Evolutionary conservation across 1,139 yeast genomes (phyloP), one percentile per base, ranked within the genome.

Genomic region (Taphrina pruni): DNA sequence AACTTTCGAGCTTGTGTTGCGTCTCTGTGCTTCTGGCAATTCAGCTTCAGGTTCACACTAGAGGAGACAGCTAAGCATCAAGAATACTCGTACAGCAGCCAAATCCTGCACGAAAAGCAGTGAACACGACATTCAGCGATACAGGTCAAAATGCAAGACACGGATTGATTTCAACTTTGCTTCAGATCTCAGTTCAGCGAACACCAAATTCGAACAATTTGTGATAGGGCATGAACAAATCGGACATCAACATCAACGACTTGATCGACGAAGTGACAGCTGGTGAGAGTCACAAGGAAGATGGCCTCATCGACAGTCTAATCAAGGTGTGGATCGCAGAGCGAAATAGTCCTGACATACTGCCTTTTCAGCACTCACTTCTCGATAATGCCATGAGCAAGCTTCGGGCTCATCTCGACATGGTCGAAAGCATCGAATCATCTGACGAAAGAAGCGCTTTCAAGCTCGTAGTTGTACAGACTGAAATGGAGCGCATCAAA

Each of bases 401-500:
- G 38, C 46, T 70, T 14, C 61, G 43, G 6, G 58, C 45, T 6
- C 71, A 69, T 41, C 52, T 66, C 14, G 61, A 48, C 26, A 32
- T 43, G 7, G 48, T 68, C 26, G 69, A 70, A 46, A 41, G 46
- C n/a, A 36, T 61, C 12, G 66, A 46, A 21, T 65, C 50, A n/a
- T 43, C 45, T 14, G 68, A 65, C 12, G 61, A 36, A 26, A 46
- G 60, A 21, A 62, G 66, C 8, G 56, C 50, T 41, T 80, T 94
- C 70, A 88, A 89, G 71, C 81, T 93, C 56, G 86, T 94, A 82
- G 85, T 95, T 21, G 87, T 93, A 72, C 99, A 94, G 76, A 89
- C 96, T 3, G 99, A 94, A 75, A 83, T 94, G 38, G 99, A 94
- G 75, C 81, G 99, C 70, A 85, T 91, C 62, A 91, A 89, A 75